A percentile compares a stretch with the other conserved stretches of the same genome.
Conservation (phyloP, 2,329 filamentous ascomycete genomes). For the Colletotrichum falcatum region DNA sequence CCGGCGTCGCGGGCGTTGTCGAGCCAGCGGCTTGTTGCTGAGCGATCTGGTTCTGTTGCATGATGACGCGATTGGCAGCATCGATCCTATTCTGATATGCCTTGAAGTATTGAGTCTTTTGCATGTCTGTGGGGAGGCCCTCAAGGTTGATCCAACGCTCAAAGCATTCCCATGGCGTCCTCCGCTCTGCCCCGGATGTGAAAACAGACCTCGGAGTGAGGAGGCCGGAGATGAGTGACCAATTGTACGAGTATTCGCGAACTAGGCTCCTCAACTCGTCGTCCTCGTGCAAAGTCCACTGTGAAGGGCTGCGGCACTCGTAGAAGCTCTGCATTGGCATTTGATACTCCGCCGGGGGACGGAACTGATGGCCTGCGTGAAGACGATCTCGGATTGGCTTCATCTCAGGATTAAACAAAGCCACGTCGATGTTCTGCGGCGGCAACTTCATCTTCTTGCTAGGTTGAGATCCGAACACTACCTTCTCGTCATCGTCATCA, state of each 20-base stretch:
- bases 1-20: conserved; percentile 60
- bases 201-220: conserved; percentile 80
- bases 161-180: conserved; percentile 98
- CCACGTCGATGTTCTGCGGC: conserved; percentile 80
- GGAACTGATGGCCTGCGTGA: conserved; percentile 91
- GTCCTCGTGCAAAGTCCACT: conserved; percentile 92
- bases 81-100: conserved; percentile 72
- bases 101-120: conserved; percentile 95
- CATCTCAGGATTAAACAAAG: conserved; percentile 90
- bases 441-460: conserved; percentile 59
- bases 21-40: conserved; percentile 52
- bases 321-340: conserved; percentile 95
- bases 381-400: conserved; percentile 90
- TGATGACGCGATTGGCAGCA: conserved; percentile 66
- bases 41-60: conserved; percentile 65
- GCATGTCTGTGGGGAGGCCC: conserved; percentile 91
- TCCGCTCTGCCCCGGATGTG: conserved; percentile 86
- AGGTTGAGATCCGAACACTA: conserved; percentile 51
- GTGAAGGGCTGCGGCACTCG: conserved; percentile 85
- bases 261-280: conserved; percentile 88
- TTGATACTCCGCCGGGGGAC: conserved; percentile 88
- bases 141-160: conserved; percentile 96
- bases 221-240: conserved; percentile 91
- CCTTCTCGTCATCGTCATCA: conserved; percentile 63
- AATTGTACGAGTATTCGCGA: conserved; percentile 96